Evolutionary conservation across 176 grass and related monocot species (phyloP).

Genomic region (Guadua angustifolia): DNA sequence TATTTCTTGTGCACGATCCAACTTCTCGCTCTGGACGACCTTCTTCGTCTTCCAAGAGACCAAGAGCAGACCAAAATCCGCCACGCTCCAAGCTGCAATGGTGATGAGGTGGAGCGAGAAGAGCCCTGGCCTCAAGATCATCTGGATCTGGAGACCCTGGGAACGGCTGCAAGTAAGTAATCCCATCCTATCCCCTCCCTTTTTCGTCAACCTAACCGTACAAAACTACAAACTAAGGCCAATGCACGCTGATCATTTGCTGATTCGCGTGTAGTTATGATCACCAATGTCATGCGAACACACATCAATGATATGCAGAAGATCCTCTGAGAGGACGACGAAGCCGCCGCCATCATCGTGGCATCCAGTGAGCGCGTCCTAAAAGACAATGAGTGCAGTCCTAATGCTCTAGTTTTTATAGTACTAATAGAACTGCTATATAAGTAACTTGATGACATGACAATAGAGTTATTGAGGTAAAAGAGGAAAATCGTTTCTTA

Average conservation of each 20-base stretch:
- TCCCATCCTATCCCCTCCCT: background rate
- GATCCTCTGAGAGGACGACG: constrained; percentile 60
- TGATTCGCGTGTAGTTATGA: constrained; percentile 59
- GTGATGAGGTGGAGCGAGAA: constrained; percentile 91
- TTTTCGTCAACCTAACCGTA: background rate
- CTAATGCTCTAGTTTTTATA: too few species aligned
- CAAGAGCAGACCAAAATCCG: background rate
- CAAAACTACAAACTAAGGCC: background rate
- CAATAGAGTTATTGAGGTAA: too few species aligned
- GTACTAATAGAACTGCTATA: too few species aligned
- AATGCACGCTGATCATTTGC: background rate
- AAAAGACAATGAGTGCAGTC: constrained; percentile 69
- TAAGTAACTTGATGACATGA: too few species aligned
- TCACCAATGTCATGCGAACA: constrained; percentile 63
- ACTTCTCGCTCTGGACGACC: background rate
- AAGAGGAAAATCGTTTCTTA: too few species aligned
- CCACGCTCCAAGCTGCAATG: constrained; percentile 42
- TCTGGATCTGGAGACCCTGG: constrained; percentile 87
- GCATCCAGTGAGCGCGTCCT: constrained; percentile 53
- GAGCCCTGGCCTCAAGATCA: constrained; percentile 88
- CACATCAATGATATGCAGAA: constrained; percentile 74
- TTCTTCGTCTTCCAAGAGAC: background rate
- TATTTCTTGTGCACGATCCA: background rate
- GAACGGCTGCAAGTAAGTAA: constrained; percentile 67
- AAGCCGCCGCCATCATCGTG: background rate